phyloP scores from a whole-genome alignment of 257 asterid genomes.

The Rauvolfia tetraphylla region DNA sequence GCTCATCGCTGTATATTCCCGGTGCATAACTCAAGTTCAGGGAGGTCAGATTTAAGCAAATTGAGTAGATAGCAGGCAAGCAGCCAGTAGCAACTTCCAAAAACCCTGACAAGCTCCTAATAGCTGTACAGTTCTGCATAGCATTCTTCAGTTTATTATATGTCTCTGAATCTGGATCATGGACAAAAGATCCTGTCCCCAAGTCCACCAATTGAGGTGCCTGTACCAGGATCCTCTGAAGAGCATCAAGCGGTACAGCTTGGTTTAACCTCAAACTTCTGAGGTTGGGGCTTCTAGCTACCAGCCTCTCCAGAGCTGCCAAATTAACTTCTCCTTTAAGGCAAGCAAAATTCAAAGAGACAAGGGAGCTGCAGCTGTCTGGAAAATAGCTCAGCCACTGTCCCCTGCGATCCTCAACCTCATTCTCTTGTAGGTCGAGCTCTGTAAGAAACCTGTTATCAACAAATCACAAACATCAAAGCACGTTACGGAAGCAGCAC shows the following conservation, averaged over 20 bases:
- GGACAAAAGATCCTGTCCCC: conserved; percentile 61
- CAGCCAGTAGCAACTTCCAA: conserved; percentile 44
- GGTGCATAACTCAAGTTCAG: conserved; percentile 82
- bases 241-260: conserved; percentile 55
- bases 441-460: conserved; percentile 60
- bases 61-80: conserved; percentile 59
- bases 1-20: conserved; percentile 49
- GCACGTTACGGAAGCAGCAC: not conserved
- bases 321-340: conserved; percentile 74
- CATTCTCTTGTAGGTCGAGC: conserved; percentile 79
- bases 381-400: conserved; percentile 90
- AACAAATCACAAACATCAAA: conserved; percentile 1
- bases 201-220: conserved; percentile 73
- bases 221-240: conserved; percentile 55
- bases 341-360: conserved; percentile 75
- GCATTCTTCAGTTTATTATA: conserved; percentile 38
- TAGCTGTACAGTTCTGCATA: conserved; percentile 43
- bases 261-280: conserved; percentile 62
- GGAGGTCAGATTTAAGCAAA: conserved; percentile 53
- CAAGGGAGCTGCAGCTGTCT: conserved; percentile 64
- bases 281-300: conserved; percentile 59
- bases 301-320: conserved; percentile 68
- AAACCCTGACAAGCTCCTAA: conserved; percentile 79
- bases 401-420: conserved; percentile 73
- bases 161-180: conserved; percentile 52